phyloP scores from a whole-genome alignment of 495 filamentous ascomycete species.

The Neurospora africana region DNA sequence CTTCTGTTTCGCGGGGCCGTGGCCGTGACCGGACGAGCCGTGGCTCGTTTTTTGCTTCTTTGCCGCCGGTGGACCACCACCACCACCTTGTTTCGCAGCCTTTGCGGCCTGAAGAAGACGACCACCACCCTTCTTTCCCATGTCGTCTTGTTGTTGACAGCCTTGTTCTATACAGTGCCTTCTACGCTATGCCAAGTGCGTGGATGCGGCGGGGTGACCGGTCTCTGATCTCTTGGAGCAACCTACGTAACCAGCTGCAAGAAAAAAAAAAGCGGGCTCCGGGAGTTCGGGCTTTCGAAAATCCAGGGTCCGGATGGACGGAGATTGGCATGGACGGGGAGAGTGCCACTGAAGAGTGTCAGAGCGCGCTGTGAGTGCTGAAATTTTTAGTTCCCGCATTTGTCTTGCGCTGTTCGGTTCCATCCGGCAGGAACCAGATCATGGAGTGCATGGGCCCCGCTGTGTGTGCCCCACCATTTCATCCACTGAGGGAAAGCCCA shows the following conservation, averaged over 20 bases:
- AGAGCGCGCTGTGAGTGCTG: background rate
- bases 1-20: background rate
- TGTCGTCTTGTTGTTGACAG: background rate
- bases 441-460: background rate
- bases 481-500: background rate
- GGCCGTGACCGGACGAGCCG: background rate
- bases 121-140: slow-evolving; percentile 9
- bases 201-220: background rate
- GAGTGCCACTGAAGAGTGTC: background rate
- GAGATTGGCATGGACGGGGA: background rate
- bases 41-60: slow-evolving; percentile 11
- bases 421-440: slow-evolving; percentile 9
- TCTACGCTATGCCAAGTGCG: background rate
- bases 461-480: background rate
- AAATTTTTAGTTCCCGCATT: slow-evolving; percentile 7
- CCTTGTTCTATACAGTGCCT: background rate
- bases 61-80: slow-evolving; percentile 1
- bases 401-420: slow-evolving; percentile 1
- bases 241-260: background rate
- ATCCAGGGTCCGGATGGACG: slow-evolving; percentile 3
- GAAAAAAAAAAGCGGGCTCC: background rate
- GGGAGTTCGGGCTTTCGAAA: slow-evolving; percentile 1
- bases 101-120: slow-evolving; percentile 12
- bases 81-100: slow-evolving; percentile 8
- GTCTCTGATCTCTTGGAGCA: background rate